Evolutionary conservation across 352 stramenopile species (phyloP), one percentile per base, ranked within the genome.

Genomic region (Phytophthora crassamura): DNA sequence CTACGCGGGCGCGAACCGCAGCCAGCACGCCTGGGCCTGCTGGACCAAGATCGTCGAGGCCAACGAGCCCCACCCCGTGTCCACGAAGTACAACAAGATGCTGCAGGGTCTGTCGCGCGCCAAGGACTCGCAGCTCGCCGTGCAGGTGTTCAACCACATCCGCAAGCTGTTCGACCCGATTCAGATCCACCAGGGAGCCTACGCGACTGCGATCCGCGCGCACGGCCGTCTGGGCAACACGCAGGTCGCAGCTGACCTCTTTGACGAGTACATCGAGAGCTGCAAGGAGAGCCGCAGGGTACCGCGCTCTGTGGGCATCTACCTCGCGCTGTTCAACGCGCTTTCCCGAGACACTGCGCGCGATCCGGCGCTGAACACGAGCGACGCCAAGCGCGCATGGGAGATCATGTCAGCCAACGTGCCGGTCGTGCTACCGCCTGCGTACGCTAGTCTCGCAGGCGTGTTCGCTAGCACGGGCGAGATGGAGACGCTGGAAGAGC

Each of bases 251-350:
- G 67, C 94, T 4, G 79, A 88, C 32, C 47, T 95, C 9, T 93
- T 95, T 51, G 74, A 94, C n/a, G 65, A 70, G 38, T 90, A 91
- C 34, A 64, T 92, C 0, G 69, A 75, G 12, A 88, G 67, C 49
- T 82, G 78, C 32, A 56, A 72, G 3, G 67, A 63, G 6, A 38
- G 35, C 2, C 54, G 71, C 28, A 66, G 59, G 9, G 53, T 84
- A 54, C 81, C 75, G 3, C 72, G 69, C 2, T 79, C 66, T 16
- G 77, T 83, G 5, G 75, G 73, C 11, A 81, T 93, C 55, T 95
- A 94, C 51, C 67, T 94, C 8, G 77, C 87, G 4, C 68, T 90
- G 6, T 95, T 95, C 58, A 95, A 95, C 50, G 87, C 87, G n/a
- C 72, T 95, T 11, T 91, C 83, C 7, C 78, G 87, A 16, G 85